Evolutionary conservation across 2,329 filamentous ascomycete species (phyloP).

Genomic region (Didymella pomorum): DNA sequence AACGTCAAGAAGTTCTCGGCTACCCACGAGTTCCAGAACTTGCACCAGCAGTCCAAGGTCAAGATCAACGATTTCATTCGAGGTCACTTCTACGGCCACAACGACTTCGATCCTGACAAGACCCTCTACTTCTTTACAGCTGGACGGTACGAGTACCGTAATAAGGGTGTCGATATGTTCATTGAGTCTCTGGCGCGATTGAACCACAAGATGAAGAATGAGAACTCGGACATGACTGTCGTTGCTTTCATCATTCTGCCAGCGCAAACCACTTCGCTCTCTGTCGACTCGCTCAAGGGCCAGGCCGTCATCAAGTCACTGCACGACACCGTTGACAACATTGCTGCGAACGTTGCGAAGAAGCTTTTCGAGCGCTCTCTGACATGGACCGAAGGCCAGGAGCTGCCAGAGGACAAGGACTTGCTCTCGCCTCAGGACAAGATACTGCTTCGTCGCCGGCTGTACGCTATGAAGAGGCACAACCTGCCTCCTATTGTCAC

Average conservation of each 20-base stretch:
- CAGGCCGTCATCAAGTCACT: conserved; percentile 98
- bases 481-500: conserved; percentile 93
- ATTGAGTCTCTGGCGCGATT: conserved; percentile 94
- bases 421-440: conserved; percentile 91
- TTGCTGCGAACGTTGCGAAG: conserved; percentile 90
- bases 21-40: conserved; percentile 98
- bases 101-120: conserved; percentile 95
- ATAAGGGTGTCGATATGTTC: conserved; percentile 99
- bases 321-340: conserved; percentile 89
- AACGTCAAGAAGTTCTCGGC: conserved; percentile 99
- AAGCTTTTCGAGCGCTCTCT: conserved; percentile 94
- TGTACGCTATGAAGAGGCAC: conserved; percentile 97
- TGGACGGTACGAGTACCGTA: conserved; percentile 95
- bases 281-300: conserved; percentile 93
- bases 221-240: conserved; percentile 89
- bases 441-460: conserved; percentile 84
- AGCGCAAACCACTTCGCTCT: conserved; percentile 91
- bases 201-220: conserved; percentile 87
- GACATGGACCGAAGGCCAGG: conserved; percentile 93
- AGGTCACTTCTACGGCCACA: conserved; percentile 97
- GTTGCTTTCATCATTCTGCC: conserved; percentile 99
- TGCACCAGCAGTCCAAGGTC: conserved; percentile 95
- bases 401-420: conserved; percentile 95
- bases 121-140: conserved; percentile 98
- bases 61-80: conserved; percentile 99